phyloP scores from a whole-genome alignment of 1,284 basidiomycete genomes.

The Pseudomicrostroma phylloplanum region DNA sequence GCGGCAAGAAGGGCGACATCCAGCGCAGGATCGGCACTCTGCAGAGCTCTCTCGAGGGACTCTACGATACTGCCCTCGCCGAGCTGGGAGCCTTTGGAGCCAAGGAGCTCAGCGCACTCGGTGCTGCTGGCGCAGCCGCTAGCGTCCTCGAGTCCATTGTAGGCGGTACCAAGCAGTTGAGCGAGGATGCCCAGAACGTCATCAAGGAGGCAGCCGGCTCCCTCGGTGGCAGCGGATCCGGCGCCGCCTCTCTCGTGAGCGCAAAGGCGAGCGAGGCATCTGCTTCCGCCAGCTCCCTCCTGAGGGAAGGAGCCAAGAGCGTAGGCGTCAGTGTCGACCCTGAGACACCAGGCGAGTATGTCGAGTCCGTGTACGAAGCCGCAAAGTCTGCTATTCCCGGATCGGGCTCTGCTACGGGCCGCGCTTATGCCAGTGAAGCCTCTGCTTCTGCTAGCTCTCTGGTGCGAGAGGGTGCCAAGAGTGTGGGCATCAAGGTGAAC shows the following conservation, averaged over 20 bases:
- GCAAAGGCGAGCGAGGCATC: background rate
- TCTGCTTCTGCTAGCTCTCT: background rate
- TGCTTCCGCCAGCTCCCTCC: background rate
- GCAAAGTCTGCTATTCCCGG: slow-evolving; percentile 6
- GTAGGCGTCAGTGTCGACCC: slow-evolving; percentile 11
- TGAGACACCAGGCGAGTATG: slow-evolving; percentile 19
- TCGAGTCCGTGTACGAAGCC: slow-evolving; percentile 12
- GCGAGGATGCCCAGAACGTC: background rate
- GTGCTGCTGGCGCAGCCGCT: slow-evolving; percentile 22
- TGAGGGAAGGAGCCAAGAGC: slow-evolving; percentile 6
- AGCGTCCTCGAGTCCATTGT: slow-evolving; percentile 28
- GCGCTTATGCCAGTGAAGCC: background rate
- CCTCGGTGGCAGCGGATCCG: slow-evolving; percentile 15
- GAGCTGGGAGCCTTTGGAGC: slow-evolving; percentile 27
- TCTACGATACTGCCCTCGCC: slow-evolving; percentile 27
- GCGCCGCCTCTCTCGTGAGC: slow-evolving; percentile 7
- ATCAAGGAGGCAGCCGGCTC: background rate
- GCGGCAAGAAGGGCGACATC: slow-evolving; percentile 16
- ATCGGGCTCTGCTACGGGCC: too few relatives aligned
- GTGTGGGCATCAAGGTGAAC: background rate
- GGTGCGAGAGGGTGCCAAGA: slow-evolving; percentile 7
- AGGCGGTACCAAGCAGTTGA: slow-evolving; percentile 17
- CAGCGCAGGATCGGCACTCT: slow-evolving; percentile 24
- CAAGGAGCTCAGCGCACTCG: slow-evolving; percentile 21
- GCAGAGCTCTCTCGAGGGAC: slow-evolving; percentile 26